Percentiles rank a stretch among this genome's conserved stretches.
Evolutionary conservation across 257 asterid species (phyloP).

Genomic region (Penstemon barbatus): DNA sequence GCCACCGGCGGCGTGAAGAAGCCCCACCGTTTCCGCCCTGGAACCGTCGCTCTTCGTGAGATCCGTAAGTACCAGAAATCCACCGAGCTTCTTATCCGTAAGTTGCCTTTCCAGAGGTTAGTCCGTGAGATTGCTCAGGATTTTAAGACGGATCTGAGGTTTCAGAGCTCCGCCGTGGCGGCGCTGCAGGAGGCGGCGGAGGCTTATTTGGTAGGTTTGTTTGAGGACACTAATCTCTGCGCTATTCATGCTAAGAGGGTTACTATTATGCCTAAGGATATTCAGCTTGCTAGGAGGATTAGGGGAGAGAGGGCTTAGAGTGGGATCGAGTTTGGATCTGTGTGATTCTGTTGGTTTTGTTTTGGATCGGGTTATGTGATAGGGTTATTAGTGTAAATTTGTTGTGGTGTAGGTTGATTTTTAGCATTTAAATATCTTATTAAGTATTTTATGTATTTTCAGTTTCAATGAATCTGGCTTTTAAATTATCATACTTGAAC

Average conservation of each 20-base stretch:
- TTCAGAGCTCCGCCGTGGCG: constrained; percentile 33
- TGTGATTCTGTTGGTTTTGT: neutral
- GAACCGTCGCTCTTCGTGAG: constrained; percentile 28
- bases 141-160: constrained; percentile 33
- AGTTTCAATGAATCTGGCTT: constrained; percentile 23
- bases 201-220: constrained; percentile 27
- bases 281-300: constrained; percentile 30
- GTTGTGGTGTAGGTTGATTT: constrained; percentile 13
- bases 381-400: constrained; percentile 29
- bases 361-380: neutral
- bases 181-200: constrained; percentile 35
- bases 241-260: constrained; percentile 32
- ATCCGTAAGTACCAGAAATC: constrained; percentile 29
- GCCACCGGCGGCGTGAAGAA: constrained; percentile 34
- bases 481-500: neutral
- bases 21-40: constrained; percentile 31
- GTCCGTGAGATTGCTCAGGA: constrained; percentile 30
- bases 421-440: constrained; percentile 10
- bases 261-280: constrained; percentile 32
- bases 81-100: constrained; percentile 27
- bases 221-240: constrained; percentile 28
- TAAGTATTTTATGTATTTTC: constrained; percentile 12
- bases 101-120: constrained; percentile 29
- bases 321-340: neutral
- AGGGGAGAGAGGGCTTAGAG: constrained; percentile 28